Conservation (phyloP, 2,329 filamentous ascomycete genomes). For the Lithohypha guttulata region DNA sequence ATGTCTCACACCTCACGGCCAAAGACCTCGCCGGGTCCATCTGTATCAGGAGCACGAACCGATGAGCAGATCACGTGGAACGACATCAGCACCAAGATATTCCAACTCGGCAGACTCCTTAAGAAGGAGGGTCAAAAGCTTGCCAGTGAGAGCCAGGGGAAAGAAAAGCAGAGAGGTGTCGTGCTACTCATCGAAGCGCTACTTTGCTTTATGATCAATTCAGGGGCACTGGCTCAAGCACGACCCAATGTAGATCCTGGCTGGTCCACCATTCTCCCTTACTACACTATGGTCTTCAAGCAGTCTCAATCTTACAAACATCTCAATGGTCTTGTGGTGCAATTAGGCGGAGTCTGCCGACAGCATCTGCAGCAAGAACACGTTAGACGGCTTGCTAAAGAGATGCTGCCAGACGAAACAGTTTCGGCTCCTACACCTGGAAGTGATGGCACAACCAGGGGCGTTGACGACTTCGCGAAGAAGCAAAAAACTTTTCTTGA, state of each 20-base stretch:
- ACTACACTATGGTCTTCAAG: conserved; percentile 36
- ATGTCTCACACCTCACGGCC: conserved; percentile 11
- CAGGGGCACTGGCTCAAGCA: conserved; percentile 33
- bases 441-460: conserved; percentile 32
- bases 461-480: conserved; percentile 25
- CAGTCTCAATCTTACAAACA: conserved; percentile 30
- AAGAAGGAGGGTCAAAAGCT: conserved; percentile 33
- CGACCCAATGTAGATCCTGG: conserved; percentile 29
- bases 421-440: conserved; percentile 32
- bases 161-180: conserved; percentile 11
- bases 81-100: conserved; percentile 33
- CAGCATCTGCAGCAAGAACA: conserved; percentile 36
- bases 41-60: conserved; percentile 12
- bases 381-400: conserved; percentile 34
- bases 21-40: conserved; percentile 18
- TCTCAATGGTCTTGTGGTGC: conserved; percentile 34
- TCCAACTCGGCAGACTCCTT: conserved; percentile 33
- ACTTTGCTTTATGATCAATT: conserved; percentile 38
- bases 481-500: conserved; percentile 31
- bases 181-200: conserved; percentile 31
- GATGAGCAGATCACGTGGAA: conserved; percentile 33
- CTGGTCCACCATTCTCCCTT: conserved; percentile 39
- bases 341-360: conserved; percentile 38
- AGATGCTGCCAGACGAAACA: conserved; percentile 30
- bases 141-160: conserved; percentile 6